Evolutionary conservation across 2,329 filamentous ascomycete genomes (phyloP).

Genomic region (Blastomyces parvus): DNA sequence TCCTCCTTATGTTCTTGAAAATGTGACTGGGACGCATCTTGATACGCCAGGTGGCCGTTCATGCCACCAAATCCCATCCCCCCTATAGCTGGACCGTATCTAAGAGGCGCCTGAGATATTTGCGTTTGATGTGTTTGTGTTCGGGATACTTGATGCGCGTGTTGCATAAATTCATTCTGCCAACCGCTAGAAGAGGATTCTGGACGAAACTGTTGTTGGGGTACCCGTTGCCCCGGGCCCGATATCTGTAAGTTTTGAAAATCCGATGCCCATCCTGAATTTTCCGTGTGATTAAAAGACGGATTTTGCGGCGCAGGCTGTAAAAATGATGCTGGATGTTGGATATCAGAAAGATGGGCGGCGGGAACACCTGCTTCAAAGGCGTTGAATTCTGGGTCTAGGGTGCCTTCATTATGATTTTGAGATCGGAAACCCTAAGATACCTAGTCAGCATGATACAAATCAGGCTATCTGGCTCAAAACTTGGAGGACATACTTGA

Average conservation of each 20-base stretch:
- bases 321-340: slow-evolving; percentile 27
- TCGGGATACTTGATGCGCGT: slow-evolving; percentile 21
- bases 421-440: slow-evolving; percentile 54
- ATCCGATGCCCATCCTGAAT: slow-evolving; percentile 36
- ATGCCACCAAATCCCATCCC: slow-evolving; percentile 1
- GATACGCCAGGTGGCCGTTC: background rate
- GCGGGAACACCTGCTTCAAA: slow-evolving; percentile 45
- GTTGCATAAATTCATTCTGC: slow-evolving; percentile 53
- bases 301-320: slow-evolving; percentile 18
- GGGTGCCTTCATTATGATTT: slow-evolving; percentile 43
- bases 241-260: slow-evolving; percentile 39
- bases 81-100: background rate
- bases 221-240: slow-evolving; percentile 33
- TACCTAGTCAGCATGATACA: slow-evolving; percentile 12
- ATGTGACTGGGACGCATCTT: slow-evolving; percentile 11
- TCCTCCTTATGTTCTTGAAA: slow-evolving; percentile 25
- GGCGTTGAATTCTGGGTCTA: slow-evolving; percentile 60
- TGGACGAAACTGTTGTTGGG: slow-evolving; percentile 40
- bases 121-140: slow-evolving; percentile 15
- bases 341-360: slow-evolving; percentile 29
- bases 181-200: slow-evolving; percentile 38
- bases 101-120: slow-evolving; percentile 19
- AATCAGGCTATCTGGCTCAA: background rate
- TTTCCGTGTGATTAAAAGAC: slow-evolving; percentile 16
- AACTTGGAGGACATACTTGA: slow-evolving; percentile 40